Base-by-base conservation (phyloP, 495 filamentous ascomycete species). In the Hyaloscypha hepaticicola region DNA sequence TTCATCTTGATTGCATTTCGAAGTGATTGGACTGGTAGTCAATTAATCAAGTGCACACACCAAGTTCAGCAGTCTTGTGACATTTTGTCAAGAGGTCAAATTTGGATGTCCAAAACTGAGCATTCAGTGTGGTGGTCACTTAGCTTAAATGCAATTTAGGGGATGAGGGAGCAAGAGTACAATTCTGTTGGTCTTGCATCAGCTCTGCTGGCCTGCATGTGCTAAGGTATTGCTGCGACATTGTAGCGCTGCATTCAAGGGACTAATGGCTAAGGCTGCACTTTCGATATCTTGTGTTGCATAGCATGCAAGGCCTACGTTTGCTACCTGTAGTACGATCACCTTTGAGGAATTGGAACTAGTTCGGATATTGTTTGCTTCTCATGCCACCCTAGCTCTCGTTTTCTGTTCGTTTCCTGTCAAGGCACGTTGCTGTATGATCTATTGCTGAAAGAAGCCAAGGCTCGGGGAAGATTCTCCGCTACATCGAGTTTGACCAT, bases 361-460 rank as follows among this genome's bases (percentile, higher is more conserved):
- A 33, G 25, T 70, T 38, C 16, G 4, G 19, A 33, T 22, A 27
- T 33, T 70, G 68, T 67, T 70, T 70, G 65, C 68, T 70, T 60
- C 24, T 61, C 29, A 60, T 66, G 49, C 48, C 58, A 60, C 60
- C 2, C 29, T 38, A 28, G 41, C 29, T 61, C 22, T 70, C 58
- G 62, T 69, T 61, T 51, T 60, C 57, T 70, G 64, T 65, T 65
- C 65, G 57, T 57, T 68, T n/a, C n/a, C n/a, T n/a, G n/a, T n/a
- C n/a, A n/a, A n/a, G n/a, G n/a, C 56, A 62, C 49, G 25, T 61
- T 60, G 52, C n/a, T 33, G 28, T 65, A 58, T 49, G n/a, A 55
- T 55, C 24, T 52, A 6, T 9, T 3, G 1, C 60, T 56, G 11
- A 34, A 66, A 69, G 61, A 56, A 57, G 67, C 27, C 59, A 66